Evolutionary conservation across 2,329 filamentous ascomycete genomes (phyloP).

Genomic region (Aspergillus ustus): DNA sequence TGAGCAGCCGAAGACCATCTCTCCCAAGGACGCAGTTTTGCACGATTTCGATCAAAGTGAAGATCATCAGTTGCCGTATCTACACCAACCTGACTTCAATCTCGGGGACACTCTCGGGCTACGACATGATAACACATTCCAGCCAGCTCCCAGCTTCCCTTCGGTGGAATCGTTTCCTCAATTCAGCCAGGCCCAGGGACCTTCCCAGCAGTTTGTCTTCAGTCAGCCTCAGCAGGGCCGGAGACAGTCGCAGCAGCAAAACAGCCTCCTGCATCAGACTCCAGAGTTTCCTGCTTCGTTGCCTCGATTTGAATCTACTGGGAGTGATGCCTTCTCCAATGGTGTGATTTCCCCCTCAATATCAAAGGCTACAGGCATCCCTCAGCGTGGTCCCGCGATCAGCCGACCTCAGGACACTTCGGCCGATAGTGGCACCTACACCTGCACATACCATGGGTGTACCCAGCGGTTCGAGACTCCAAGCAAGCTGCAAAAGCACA

Average conservation of each 20-base stretch:
- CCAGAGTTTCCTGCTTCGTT: conserved; percentile 64
- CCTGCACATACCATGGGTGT: conserved; percentile 94
- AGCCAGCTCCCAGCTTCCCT: conserved; percentile 39
- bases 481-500: conserved; percentile 87
- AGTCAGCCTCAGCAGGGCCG: conserved; percentile 33
- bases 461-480: conserved; percentile 86
- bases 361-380: conserved; percentile 39
- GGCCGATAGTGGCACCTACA: conserved; percentile 87
- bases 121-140: conserved; percentile 44
- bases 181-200: conserved; percentile 47
- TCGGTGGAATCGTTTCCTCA: conserved; percentile 50
- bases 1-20: conserved; percentile 83
- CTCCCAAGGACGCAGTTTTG: conserved; percentile 86
- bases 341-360: conserved; percentile 41
- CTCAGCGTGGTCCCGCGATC: conserved; percentile 31
- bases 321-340: conserved; percentile 52
- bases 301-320: conserved; percentile 65
- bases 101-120: conserved; percentile 44
- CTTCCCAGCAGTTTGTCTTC: conserved; percentile 58
- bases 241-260: conserved; percentile 33
- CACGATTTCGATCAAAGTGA: conserved; percentile 77
- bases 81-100: conserved; percentile 66
- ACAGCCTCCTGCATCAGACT: conserved; percentile 47
- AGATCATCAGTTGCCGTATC: conserved; percentile 66
- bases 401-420: conserved; percentile 66